Conservation (phyloP, 2,329 filamentous ascomycete species). For the Colletotrichum sp. region DNA sequence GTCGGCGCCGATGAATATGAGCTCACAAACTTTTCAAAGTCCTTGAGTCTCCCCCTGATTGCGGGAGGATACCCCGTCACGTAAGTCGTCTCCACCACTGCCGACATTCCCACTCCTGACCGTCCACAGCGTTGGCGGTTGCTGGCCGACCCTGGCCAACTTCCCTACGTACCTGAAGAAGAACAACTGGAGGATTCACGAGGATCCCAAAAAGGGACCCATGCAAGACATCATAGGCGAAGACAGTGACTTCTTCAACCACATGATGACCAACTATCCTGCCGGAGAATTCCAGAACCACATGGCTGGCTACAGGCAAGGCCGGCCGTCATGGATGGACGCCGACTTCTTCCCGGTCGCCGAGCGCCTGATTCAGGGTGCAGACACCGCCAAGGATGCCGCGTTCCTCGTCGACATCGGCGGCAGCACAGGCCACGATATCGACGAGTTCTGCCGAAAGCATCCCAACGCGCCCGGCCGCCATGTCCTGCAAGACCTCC, state of each 20-base stretch:
- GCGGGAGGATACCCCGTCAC: slow-evolving; percentile 31
- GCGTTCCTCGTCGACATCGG: slow-evolving; percentile 27
- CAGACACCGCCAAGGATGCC: not conserved
- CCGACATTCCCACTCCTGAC: not conserved
- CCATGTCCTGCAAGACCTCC: slow-evolving; percentile 29
- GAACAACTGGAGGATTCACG: not conserved
- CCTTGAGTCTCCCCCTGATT: slow-evolving; percentile 26
- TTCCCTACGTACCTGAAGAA: slow-evolving; percentile 9
- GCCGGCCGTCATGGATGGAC: slow-evolving; percentile 17
- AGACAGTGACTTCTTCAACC: slow-evolving; percentile 1
- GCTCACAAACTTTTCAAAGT: slow-evolving; percentile 33
- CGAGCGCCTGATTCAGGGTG: slow-evolving; percentile 29
- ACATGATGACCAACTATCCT: slow-evolving; percentile 4
- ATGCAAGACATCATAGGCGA: not conserved
- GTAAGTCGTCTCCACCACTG: slow-evolving; percentile 20
- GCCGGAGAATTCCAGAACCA: slow-evolving; percentile 1
- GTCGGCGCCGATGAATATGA: slow-evolving; percentile 35
- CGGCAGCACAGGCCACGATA: slow-evolving; percentile 29
- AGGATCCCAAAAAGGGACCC: not conserved
- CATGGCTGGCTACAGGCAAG: slow-evolving; percentile 3
- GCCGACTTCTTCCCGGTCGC: slow-evolving; percentile 24
- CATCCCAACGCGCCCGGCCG: slow-evolving; percentile 23
- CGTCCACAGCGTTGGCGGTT: not conserved
- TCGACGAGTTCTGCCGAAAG: slow-evolving; percentile 24
- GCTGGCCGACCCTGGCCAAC: slow-evolving; percentile 1